Evolutionary conservation across 352 stramenopile genomes (phyloP).

Genomic region (Globisporangium uncinulatum): DNA sequence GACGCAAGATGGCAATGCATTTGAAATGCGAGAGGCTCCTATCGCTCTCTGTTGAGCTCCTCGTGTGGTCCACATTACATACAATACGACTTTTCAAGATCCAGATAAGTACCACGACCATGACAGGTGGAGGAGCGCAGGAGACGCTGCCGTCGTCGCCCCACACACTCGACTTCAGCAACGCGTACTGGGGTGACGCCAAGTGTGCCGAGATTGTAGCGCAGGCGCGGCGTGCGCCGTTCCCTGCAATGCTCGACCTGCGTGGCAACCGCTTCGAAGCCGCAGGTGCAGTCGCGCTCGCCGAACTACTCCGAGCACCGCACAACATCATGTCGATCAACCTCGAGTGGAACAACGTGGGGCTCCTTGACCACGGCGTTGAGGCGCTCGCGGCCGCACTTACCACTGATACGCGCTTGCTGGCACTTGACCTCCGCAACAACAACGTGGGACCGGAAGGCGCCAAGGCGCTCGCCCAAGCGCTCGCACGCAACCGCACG

Average conservation of each 20-base stretch:
- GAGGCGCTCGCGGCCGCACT: conserved; percentile 54
- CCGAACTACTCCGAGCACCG: conserved; percentile 39
- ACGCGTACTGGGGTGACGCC: conserved; percentile 64
- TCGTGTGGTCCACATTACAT: too few species aligned
- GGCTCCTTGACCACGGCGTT: conserved; percentile 66
- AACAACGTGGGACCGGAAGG: conserved; percentile 79
- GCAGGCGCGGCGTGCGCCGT: conserved; percentile 28
- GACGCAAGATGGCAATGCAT: too few species aligned
- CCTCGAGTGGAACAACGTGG: conserved; percentile 84
- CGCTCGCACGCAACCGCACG: conserved; percentile 52
- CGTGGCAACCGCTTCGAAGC: conserved; percentile 75
- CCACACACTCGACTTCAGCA: conserved; percentile 61
- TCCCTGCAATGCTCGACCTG: conserved; percentile 51
- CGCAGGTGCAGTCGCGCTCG: conserved; percentile 41
- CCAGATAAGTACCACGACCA: too few species aligned
- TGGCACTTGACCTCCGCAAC: conserved; percentile 76
- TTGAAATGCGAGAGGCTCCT: too few species aligned
- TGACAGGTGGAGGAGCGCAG: too few species aligned
- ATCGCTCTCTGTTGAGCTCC: too few species aligned
- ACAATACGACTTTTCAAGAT: too few species aligned
- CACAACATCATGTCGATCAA: conserved; percentile 56
- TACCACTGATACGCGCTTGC: conserved; percentile 54
- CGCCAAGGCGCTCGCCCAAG: conserved; percentile 50
- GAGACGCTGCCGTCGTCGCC: not conserved
- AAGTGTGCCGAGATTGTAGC: conserved; percentile 55